Base-by-base conservation (phyloP, 768 basidiomycete genomes). In the Termitomyces sp. region DNA sequence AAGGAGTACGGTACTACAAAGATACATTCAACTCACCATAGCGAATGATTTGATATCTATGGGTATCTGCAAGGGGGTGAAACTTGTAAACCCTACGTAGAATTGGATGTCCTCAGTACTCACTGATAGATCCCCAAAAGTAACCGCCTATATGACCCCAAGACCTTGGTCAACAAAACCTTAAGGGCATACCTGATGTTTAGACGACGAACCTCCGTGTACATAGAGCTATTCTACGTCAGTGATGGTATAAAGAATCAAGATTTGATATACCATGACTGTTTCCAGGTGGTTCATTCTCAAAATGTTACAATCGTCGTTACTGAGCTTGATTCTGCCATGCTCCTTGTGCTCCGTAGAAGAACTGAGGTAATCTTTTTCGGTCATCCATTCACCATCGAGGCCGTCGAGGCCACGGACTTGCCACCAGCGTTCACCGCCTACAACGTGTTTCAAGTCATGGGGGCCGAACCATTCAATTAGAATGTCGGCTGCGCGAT, bases 341-440 rank as follows among this genome's bases (percentile, higher is more conserved):
- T 32, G 11, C 31, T n/a, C 29, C 15, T 43, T 43, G 40, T 42
- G 25, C 38, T 42, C 29, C 10, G 17, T 17, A n/a, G 40, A 54
- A 29, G 15, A 31, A 9, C 6, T 17, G 8, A 86, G 65, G 61
- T 79, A 80, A 42, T 81, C 76, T 63, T 79, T 79, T 66, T 85
- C 79, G 1, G 84, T 81, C 34, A 86, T 76, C 85, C 84, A 86
- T 68, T 86, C 85, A 2, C 76, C 83, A 61, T 91, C 88, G 1
- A 91, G 74, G 2, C 89, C 89, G 58, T 84, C 81, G 36, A 89
- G 73, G 7, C 87, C 87, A 45, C 89, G 80, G 37, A 91, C 85
- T 72, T 92, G 90, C 92, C 91, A 92, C 92, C 91, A 94, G 59
- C 86, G 79, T 60, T 84, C 83, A 2, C 91, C 92, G 32, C 92